Base-by-base conservation (phyloP, 2,329 filamentous ascomycete genomes). In the Karstenula rhodostoma region DNA sequence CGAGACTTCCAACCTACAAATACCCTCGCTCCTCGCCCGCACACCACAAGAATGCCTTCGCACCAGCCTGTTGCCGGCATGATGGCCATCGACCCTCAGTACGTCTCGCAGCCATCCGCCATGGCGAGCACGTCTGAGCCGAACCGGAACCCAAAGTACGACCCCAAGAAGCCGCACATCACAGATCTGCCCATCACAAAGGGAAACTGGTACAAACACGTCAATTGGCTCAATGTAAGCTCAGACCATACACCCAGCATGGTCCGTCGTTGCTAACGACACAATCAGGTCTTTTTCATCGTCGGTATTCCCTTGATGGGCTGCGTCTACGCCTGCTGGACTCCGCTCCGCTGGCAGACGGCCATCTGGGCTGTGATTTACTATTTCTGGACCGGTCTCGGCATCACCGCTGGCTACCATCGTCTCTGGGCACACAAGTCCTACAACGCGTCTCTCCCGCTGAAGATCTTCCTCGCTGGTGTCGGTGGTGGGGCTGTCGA, bases 161-260 rank as follows among this genome's bases (percentile, higher is more conserved):
- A 86, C 70, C 83, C 85, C 53, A 86, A 89, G 83, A 96, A 96
- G 82, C 86, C 90, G 73, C 93, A 96, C 80, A 96, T 96, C 79
- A 88, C 92, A 69, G 93, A 96, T 63, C 86, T 86, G 65, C 90
- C 91, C 67, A 91, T 96, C 67, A 96, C 92, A 63, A 85, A 85
- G 80, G 80, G 84, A 67, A 97, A 96, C 83, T 95, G 92, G 92
- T 89, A 94, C 82, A 90, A 94, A 82, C 93, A 97, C 77, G 86
- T 97, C 84, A 93, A 96, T 85, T 97, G 94, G 93, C 86, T 97
- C 69, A 97, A 96, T 79, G 89, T 92, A 71, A 85, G 73, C 53
- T 33, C 53, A 4, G 6, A 15, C 2, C 8, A 8, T 35, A 33
- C 33, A 25, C 0, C 10, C 44, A 40, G 32, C 23, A 15, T 12